Conservation (phyloP, 2,329 filamentous ascomycete genomes). For the Ceratocystiopsis minuta region DNA sequence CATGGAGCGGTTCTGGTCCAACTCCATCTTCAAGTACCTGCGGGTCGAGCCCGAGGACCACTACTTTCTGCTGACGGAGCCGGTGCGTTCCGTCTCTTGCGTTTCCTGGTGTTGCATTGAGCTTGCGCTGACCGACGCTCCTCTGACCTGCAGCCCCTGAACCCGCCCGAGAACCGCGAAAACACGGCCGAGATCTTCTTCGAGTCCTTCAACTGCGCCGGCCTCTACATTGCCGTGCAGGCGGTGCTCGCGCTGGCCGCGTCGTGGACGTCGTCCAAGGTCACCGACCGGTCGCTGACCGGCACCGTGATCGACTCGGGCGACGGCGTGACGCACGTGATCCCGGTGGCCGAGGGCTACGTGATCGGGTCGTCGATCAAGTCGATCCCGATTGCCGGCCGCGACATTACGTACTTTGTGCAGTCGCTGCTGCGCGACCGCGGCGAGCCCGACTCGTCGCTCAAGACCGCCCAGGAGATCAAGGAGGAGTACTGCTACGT, state of each 20-base stretch:
- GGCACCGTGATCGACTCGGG: conserved; percentile 97
- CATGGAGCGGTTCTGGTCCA: conserved; percentile 99
- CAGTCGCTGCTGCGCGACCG: conserved; percentile 90
- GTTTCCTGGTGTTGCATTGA: background rate
- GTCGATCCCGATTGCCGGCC: conserved; percentile 91
- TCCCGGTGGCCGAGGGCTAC: conserved; percentile 94
- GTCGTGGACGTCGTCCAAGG: conserved; percentile 97
- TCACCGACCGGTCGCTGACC: conserved; percentile 85
- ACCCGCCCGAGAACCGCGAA: conserved; percentile 95
- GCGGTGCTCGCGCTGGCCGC: conserved; percentile 90
- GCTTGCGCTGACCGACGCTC: background rate
- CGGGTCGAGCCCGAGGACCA: conserved; percentile 97
- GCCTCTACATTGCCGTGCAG: conserved; percentile 96
- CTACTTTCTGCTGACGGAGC: conserved; percentile 94
- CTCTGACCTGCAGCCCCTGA: conserved; percentile 52
- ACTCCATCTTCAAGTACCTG: conserved; percentile 99
- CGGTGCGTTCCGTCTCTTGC: conserved; percentile 37
- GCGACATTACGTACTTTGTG: conserved; percentile 98
- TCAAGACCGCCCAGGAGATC: conserved; percentile 95
- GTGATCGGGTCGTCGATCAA: conserved; percentile 99
- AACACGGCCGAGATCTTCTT: conserved; percentile 99
- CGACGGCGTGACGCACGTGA: conserved; percentile 97
- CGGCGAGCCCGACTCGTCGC: conserved; percentile 85
- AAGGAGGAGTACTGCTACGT: conserved; percentile 99
- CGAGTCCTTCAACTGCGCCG: conserved; percentile 98